phyloP scores from a whole-genome alignment of 106 monocot species.

The Dioscorea alata region DNA sequence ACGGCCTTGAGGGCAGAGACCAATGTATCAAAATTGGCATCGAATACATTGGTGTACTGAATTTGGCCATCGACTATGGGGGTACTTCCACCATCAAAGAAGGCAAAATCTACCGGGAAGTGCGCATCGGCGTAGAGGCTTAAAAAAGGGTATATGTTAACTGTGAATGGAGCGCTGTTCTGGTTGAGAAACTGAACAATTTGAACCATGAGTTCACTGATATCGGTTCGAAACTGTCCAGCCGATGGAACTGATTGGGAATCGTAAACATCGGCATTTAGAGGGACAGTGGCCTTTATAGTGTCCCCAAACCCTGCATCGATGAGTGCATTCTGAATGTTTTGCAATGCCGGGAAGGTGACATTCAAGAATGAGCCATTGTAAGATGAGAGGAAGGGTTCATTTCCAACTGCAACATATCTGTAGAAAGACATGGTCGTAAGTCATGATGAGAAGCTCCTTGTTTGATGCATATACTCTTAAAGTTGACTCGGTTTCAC shows the following conservation, averaged over 20 bases:
- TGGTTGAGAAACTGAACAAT: constrained; percentile 39
- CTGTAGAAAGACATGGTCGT: constrained; percentile 8
- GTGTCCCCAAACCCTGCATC: constrained; percentile 36
- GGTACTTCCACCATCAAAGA: constrained; percentile 33
- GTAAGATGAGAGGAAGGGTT: constrained; percentile 56
- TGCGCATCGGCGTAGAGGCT: constrained; percentile 32
- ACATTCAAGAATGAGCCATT: constrained; percentile 42
- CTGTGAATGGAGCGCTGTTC: constrained; percentile 42
- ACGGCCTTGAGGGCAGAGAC: constrained; percentile 41
- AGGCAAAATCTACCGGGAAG: constrained; percentile 55
- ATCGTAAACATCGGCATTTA: constrained; percentile 60
- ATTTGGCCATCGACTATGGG: constrained; percentile 21
- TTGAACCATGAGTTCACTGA: constrained; percentile 36
- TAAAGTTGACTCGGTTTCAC: too few relatives aligned
- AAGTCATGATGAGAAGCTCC: not conserved
- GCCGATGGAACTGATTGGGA: constrained; percentile 42
- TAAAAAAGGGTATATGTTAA: constrained; percentile 58
- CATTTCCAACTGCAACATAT: constrained; percentile 71
- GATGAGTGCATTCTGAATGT: constrained; percentile 61
- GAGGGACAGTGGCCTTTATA: constrained; percentile 62
- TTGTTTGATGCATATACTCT: too few relatives aligned
- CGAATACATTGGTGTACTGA: constrained; percentile 52
- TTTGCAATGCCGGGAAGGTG: constrained; percentile 60
- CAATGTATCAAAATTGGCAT: constrained; percentile 55
- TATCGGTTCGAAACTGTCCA: constrained; percentile 41